Evolutionary conservation across 305 asterid genomes (phyloP), one percentile per base, ranked within the genome.

Genomic region (Solanum hybrid): DNA sequence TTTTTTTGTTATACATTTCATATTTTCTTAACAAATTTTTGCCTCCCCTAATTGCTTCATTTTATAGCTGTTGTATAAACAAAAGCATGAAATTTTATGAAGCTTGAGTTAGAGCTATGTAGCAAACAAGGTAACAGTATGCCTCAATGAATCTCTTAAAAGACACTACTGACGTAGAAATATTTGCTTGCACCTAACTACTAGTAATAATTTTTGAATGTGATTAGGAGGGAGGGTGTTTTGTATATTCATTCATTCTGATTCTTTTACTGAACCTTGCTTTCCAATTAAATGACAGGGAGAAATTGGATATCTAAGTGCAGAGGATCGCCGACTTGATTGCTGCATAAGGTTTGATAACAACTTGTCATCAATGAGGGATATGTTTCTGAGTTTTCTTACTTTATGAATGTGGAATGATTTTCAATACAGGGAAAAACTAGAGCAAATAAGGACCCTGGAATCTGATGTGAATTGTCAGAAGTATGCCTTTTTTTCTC

Each of bases 331-430:
- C 89, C 91, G 89, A 90, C 94, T 95, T 90, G 97, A 95, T 90
- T 86, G 93, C 75, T 87, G 91, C 92, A 94, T 96, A 94, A 96
- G 98, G 99, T 96, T 88, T 90, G 90, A n/a, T 85, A 85, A 56
- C 45, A 19, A 56, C 91, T 29, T 64, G 73, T 89, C 90, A 87
- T 88, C 78, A 78, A 42, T 42, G 42, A 51, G 19, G 82, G 45
- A 87, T 22, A 77, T 75, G 51, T 19, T 71, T 69, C 9, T 77
- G 64, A 86, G 27, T 78, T 86, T 87, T 40, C 26, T 86, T 88
- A 84, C 89, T 87, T 92, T 81, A n/a, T 66, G 45, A 73, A 88
- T 90, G 89, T 75, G 87, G 79, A 85, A 26, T 2, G 82, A 15
- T 91, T 72, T 75, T 92, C 31, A 88, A 34, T 92, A 78, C 99